Percentiles rank a stretch among this genome's conserved stretches.
These are phyloP conservation scores for Nakataea oryzae DNA, from an alignment of 2,329 filamentous ascomycete genomes.

Conservation along the genomic window DNA sequence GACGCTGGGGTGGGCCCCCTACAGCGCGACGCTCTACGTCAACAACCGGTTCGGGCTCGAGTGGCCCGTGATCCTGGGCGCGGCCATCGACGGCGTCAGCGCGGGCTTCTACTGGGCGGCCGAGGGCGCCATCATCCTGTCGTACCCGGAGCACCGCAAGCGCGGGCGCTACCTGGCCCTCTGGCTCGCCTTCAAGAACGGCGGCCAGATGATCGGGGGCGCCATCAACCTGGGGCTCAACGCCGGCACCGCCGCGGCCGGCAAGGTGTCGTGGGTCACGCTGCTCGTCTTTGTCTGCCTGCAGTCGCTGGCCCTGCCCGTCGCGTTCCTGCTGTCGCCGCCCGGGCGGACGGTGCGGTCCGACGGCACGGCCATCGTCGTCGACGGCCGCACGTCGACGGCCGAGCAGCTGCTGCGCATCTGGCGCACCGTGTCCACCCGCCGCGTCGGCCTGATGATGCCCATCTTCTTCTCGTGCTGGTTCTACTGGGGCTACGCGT, in stretches of 20 bases:
- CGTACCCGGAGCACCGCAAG: conserved; percentile 53
- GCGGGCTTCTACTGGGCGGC: conserved; percentile 60
- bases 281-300: conserved; percentile 35
- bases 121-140: conserved; percentile 54
- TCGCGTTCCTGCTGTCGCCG: conserved; percentile 30
- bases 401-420: conserved; percentile 1
- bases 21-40: conserved; percentile 52
- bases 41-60: conserved; percentile 53
- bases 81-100: conserved; percentile 49
- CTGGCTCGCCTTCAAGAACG: conserved; percentile 29
- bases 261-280: conserved; percentile 25
- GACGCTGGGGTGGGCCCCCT: conserved; percentile 50
- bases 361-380: conserved; percentile 22
- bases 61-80: conserved; percentile 55
- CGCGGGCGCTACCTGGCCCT: conserved; percentile 45
- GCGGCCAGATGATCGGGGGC: conserved; percentile 35
- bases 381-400: not conserved
- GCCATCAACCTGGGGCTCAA: conserved; percentile 39
- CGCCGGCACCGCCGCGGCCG: conserved; percentile 21
- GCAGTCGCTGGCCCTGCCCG: conserved; percentile 30
- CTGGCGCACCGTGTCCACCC: conserved; percentile 1
- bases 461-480: conserved; percentile 49
- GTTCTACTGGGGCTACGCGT: conserved; percentile 3
- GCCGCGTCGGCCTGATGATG: conserved; percentile 5
- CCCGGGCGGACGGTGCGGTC: conserved; percentile 31